Evolutionary conservation across 1,284 basidiomycete species (phyloP).

Genomic region (Ceratobasidium sp.): DNA sequence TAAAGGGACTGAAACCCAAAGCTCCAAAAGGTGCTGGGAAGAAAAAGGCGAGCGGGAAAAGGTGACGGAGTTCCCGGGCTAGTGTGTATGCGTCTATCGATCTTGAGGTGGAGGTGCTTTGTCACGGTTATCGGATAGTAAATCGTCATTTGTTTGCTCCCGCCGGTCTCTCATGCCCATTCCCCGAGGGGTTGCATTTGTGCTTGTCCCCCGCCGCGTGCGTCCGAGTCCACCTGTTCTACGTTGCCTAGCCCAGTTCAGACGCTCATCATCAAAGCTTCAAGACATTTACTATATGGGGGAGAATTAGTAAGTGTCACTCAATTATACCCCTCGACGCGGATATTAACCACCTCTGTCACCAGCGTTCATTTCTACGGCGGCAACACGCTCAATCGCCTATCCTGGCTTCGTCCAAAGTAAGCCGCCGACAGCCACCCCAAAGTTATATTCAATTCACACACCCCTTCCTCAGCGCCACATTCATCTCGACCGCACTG

Average conservation of each 20-base stretch:
- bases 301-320: constrained; percentile 34
- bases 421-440: constrained; percentile 13
- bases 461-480: constrained; percentile 57
- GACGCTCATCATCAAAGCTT: neutral
- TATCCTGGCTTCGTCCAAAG: constrained; percentile 77
- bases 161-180: constrained; percentile 26
- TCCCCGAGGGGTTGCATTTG: constrained; percentile 6
- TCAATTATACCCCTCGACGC: neutral
- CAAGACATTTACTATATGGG: constrained; percentile 29
- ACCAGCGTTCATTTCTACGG: constrained; percentile 68
- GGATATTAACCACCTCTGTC: neutral
- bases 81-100: constrained; percentile 6
- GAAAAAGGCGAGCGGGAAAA: constrained; percentile 24
- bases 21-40: constrained; percentile 39
- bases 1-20: constrained; percentile 41
- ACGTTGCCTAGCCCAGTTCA: neutral
- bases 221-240: neutral
- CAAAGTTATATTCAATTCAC: neutral
- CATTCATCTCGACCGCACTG: constrained; percentile 76
- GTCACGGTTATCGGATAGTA: constrained; percentile 29
- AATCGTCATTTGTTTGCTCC: constrained; percentile 6
- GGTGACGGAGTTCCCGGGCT: neutral
- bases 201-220: neutral
- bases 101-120: constrained; percentile 25
- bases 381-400: constrained; percentile 84